phyloP scores from a whole-genome alignment of 169 alveolate genomes.

The Amoebophrya sp. region DNA sequence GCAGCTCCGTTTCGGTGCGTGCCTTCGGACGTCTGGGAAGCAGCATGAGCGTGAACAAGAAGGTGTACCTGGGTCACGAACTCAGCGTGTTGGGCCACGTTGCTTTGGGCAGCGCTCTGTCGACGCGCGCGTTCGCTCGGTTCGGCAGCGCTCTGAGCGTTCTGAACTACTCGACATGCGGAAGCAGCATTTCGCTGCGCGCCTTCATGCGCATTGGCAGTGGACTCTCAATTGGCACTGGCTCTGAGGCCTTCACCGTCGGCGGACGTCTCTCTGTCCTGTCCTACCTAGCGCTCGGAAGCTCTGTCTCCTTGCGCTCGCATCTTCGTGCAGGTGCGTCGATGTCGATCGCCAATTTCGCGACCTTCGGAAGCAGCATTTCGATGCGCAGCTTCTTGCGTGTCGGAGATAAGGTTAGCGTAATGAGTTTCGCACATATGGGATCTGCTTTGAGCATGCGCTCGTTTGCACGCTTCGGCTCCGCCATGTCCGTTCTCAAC shows the following conservation, averaged over 20 bases:
- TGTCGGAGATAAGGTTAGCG: too few relatives aligned
- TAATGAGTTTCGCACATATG: not conserved
- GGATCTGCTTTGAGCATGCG: not conserved
- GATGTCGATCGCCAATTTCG: not conserved
- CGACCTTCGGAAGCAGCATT: not conserved
- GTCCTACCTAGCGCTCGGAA: not conserved
- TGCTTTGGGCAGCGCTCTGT: not conserved
- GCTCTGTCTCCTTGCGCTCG: not conserved
- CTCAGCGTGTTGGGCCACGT: not conserved
- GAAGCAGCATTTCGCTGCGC: not conserved
- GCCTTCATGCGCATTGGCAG: conserved; percentile 21
- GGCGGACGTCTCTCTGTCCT: not conserved
- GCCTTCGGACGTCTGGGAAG: not conserved
- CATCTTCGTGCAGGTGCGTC: not conserved
- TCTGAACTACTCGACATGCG: not conserved
- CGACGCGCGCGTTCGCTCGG: not conserved
- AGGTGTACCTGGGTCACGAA: not conserved
- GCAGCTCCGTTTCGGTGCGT: not conserved
- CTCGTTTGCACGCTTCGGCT: not conserved
- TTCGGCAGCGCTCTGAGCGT: not conserved
- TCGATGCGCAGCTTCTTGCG: too few relatives aligned
- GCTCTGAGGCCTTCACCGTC: not conserved
- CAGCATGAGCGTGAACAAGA: not conserved
- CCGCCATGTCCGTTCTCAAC: not conserved
- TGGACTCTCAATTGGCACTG: not conserved